Evolutionary conservation across 2,329 filamentous ascomycete genomes (phyloP), one percentile per base, ranked within the genome.

Genomic region (Chlorencoelia australis): DNA sequence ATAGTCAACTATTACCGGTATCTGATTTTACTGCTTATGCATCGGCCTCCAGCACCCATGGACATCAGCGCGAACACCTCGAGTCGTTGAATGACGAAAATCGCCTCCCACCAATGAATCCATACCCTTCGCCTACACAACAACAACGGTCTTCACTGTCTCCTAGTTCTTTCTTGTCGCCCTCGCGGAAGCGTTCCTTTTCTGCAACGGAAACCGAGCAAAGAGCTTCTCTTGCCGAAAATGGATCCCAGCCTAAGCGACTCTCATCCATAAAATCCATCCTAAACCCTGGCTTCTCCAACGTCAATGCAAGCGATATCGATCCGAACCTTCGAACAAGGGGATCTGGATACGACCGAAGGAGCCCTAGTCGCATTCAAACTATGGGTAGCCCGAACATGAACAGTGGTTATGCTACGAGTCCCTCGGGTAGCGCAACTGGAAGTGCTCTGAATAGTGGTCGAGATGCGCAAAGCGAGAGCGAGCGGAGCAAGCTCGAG

Each of bases 211-310:
- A 79, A 37, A 67, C 65, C 14, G 72, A 75, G 24, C 52, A 54
- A n/a, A 30, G 18, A 11, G 24, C 44, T 6, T 17, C 33, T 2
- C 32, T 40, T 9, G 8, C 39, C 3, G 42, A 49, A 15, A 29
- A 27, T 9, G 33, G 25, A 14, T 26, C 41, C 19, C 61, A 60
- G 24, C 60, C 73, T 27, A 70, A 81, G 54, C 74, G 82, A 10
- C 60, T 86, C 4, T 83, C 78, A 13, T 84, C 80, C 3, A 87
- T 87, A 43, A 82, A 79, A 46, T 82, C 81, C 4, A 79, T 87
- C 29, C 61, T 88, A 9, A 87, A 86, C 44, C 75, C 75, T 3
- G 52, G 49, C 4, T 49, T 39, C 36, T 30, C 42, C 8, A 28
- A 20, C 8, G 25, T n/a, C 20, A 31, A 14, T 5, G n/a, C n/a